Evolutionary conservation across 768 basidiomycete genomes (phyloP).

Genomic region (Agrocybe praecox): DNA sequence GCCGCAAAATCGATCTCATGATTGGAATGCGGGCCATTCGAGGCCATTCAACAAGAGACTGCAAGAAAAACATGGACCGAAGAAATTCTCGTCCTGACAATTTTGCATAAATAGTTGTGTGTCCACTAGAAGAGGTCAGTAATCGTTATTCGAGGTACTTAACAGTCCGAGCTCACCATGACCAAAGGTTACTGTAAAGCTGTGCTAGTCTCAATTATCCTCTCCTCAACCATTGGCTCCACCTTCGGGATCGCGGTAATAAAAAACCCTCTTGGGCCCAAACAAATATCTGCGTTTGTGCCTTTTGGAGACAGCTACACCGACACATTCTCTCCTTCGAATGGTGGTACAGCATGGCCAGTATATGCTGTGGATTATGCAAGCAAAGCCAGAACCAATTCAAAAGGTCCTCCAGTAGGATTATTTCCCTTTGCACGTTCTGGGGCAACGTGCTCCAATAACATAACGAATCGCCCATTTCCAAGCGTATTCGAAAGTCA

Average conservation of each 20-base stretch:
- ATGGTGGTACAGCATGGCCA: constrained; percentile 57
- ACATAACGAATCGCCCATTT: constrained; percentile 55
- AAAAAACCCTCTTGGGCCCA: constrained; percentile 5
- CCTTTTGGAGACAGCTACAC: constrained; percentile 69
- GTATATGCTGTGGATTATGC: constrained; percentile 28
- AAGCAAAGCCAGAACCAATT: not conserved
- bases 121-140: not conserved
- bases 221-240: not conserved
- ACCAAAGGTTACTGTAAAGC: not conserved
- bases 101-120: not conserved
- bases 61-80: not conserved
- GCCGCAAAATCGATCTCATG: not conserved
- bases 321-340: constrained; percentile 42
- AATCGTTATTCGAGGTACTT: not conserved
- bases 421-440: constrained; percentile 60
- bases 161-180: not conserved
- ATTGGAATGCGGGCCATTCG: not conserved
- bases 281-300: constrained; percentile 36
- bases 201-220: not conserved
- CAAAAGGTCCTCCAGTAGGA: not conserved
- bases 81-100: not conserved
- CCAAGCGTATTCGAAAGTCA: constrained; percentile 60
- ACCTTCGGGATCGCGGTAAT: not conserved
- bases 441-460: constrained; percentile 68
- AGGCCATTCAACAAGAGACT: too few species aligned